These are phyloP conservation scores for Cenococcum geophilum DNA, from an alignment of 495 filamentous ascomycete species.

Conservation along the genomic window DNA sequence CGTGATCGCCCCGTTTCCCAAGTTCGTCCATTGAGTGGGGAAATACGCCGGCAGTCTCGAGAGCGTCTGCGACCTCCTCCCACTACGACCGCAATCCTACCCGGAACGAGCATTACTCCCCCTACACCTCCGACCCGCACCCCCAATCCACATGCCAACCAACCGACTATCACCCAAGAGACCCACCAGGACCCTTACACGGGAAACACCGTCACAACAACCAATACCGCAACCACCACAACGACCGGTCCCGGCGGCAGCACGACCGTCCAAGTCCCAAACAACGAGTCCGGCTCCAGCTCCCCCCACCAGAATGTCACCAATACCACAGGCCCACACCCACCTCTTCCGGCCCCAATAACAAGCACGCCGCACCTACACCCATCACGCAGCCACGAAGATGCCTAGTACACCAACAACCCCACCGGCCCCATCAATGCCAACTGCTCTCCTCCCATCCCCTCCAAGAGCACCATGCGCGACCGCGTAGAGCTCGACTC, in stretches of 20 bases:
- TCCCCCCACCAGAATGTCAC: conserved; percentile 17
- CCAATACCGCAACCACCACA: conserved; percentile 27
- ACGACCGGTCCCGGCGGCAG: conserved; percentile 27
- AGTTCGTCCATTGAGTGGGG: neutral
- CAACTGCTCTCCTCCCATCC: conserved; percentile 21
- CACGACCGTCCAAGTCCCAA: conserved; percentile 22
- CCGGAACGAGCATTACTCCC: conserved; percentile 17
- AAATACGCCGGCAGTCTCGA: conserved; percentile 5
- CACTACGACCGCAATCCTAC: conserved; percentile 7
- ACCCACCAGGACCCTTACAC: conserved; percentile 18
- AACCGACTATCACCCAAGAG: conserved; percentile 9
- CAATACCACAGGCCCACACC: conserved; percentile 22
- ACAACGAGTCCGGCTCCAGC: neutral
- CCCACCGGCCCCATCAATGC: neutral
- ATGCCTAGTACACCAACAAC: neutral
- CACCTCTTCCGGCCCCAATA: conserved; percentile 13
- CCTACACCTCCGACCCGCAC: conserved; percentile 19
- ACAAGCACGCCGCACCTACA: neutral
- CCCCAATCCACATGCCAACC: neutral
- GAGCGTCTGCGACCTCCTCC: conserved; percentile 15
- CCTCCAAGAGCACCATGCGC: conserved; percentile 23
- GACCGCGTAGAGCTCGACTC: conserved; percentile 22
- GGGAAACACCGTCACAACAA: conserved; percentile 24
- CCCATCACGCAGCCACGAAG: neutral
- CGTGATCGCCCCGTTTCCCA: conserved; percentile 12